Percentiles rank a stretch among this genome's conserved stretches.
These are phyloP conservation scores for Amphirosellinia nigrospora DNA, from an alignment of 495 filamentous ascomycete genomes.

Conservation along the genomic window DNA sequence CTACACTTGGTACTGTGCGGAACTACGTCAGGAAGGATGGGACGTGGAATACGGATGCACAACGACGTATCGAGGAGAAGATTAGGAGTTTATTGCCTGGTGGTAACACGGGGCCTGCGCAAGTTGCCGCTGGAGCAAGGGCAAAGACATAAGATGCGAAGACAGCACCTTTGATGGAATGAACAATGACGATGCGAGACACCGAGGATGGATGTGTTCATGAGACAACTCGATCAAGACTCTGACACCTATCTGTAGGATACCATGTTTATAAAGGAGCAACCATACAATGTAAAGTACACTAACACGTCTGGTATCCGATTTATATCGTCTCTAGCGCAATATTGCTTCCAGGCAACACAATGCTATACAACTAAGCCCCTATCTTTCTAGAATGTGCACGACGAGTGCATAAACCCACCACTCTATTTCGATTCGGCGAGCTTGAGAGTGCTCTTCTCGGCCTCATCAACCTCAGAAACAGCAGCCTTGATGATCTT, in stretches of 20 bases:
- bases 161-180: neutral
- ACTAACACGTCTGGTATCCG: neutral
- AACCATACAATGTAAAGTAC: constrained; percentile 33
- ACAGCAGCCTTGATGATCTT: constrained; percentile 74
- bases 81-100: constrained; percentile 39
- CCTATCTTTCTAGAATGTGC: neutral
- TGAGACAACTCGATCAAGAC: constrained; percentile 20
- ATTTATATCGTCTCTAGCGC: neutral
- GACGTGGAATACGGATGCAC: constrained; percentile 45
- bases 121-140: neutral
- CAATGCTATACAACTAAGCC: neutral
- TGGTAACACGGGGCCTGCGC: neutral
- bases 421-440: constrained; percentile 30
- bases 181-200: neutral
- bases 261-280: constrained; percentile 18
- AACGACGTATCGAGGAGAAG: constrained; percentile 42
- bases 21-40: constrained; percentile 46
- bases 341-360: neutral
- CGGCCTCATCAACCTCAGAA: constrained; percentile 68
- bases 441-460: constrained; percentile 67
- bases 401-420: neutral
- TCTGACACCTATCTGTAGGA: constrained; percentile 29
- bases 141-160: constrained; percentile 18
- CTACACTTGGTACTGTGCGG: constrained; percentile 41
- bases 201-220: neutral